Evolutionary conservation across 805 yeast genomes (phyloP), one percentile per base, ranked within the genome.

Genomic region (Teunomyces pallodes): DNA sequence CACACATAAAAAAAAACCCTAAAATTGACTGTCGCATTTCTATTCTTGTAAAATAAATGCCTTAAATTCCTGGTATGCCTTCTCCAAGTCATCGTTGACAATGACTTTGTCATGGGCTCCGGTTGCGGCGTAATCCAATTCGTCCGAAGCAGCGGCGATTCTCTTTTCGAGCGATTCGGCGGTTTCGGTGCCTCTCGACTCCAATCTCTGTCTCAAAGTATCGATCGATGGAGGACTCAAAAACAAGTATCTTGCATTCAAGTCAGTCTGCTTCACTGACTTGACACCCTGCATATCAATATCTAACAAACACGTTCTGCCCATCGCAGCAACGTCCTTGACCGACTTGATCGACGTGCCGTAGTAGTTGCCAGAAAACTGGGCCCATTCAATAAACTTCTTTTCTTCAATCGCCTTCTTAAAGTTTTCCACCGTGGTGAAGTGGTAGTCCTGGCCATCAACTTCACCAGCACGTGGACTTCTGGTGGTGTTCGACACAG

Each of bases 281-380:
- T 87, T 86, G 60, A 94, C 99, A 56, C 99, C 99, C 74, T 94
- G 98, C 97, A 92, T 91, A 79, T 94, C 99, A 56, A 94, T 94
- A 70, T 94, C 99, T 64, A 94, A 77, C 53, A 94, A 84, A 75
- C 98, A 94, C 46, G 84, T 85, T 67, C 79, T 82, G 58, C 90
- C 87, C 45, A 70, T 68, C 41, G 78, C 74, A 43, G 79, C 66
- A 40, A 87, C 91, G 54, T 84, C 85, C 58, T 87, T 79, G 41
- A 94, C 97, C 28, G 96, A 85, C 62, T 82, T 85, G 59, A 90
- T 77, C 42, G 96, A 77, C 43, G 99, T 94, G 50, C 99, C 99
- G 70, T 94, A 94, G 77, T 87, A 91, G 77, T 94, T 94, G 45
- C 98, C 98, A 9, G 96, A 89, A 63, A 94, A 94, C 70, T 90